phyloP scores from a whole-genome alignment of 2,329 filamentous ascomycete species.

The Claviceps sorghi region DNA sequence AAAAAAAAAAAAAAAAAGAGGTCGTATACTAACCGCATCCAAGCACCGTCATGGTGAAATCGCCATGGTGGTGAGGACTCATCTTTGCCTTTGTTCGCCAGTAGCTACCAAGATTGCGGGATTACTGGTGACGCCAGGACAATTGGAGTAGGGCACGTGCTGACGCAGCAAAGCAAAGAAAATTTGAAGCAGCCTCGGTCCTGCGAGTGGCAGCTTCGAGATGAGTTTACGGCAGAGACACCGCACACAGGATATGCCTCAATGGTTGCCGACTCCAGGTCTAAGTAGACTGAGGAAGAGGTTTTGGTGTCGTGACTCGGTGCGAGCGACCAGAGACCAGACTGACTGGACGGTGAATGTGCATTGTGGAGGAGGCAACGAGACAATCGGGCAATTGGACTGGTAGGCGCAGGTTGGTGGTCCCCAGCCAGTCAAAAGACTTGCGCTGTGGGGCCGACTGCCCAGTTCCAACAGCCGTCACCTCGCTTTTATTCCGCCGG shows the following conservation, averaged over 20 bases:
- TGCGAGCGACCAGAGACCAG: background rate
- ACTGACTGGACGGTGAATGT: too few species aligned
- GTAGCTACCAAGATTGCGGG: background rate
- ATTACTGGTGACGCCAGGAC: background rate
- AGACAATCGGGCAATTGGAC: background rate
- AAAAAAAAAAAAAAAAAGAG: conserved; percentile 3
- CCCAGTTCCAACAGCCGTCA: background rate
- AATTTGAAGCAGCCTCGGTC: background rate
- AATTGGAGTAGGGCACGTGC: background rate
- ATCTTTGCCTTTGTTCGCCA: background rate
- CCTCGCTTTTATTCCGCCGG: background rate
- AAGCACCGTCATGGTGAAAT: conserved; percentile 62
- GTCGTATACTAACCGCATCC: conserved; percentile 53
- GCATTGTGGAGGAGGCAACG: background rate
- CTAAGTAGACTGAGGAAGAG: background rate
- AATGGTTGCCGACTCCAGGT: background rate
- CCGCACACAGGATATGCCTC: background rate
- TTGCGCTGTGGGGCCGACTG: background rate
- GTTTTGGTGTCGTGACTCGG: background rate
- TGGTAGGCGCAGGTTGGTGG: background rate
- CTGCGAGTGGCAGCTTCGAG: background rate
- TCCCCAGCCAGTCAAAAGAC: background rate
- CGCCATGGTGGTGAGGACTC: conserved; percentile 22
- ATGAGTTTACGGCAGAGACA: background rate
- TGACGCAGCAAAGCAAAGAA: background rate